Conservation (phyloP, 257 asterid species). For the Ehretia macrophylla region DNA sequence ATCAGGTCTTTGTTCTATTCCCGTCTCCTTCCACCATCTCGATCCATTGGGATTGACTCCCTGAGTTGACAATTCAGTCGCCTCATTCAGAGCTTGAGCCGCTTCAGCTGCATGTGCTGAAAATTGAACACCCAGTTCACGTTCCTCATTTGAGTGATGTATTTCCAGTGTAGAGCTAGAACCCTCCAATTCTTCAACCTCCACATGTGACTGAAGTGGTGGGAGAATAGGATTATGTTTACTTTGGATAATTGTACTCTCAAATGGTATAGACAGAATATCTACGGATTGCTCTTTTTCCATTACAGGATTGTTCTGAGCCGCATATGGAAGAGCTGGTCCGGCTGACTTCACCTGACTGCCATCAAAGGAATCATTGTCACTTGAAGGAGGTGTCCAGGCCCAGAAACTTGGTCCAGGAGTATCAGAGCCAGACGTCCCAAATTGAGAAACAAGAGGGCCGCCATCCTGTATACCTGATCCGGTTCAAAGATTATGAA, state of each 20-base stretch:
- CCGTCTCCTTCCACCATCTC: slow-evolving; percentile 96
- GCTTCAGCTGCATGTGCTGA: slow-evolving; percentile 82
- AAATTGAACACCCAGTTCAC: slow-evolving; percentile 57
- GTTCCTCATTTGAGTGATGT: slow-evolving; percentile 58
- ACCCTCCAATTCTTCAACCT: slow-evolving; percentile 35
- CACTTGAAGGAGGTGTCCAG: slow-evolving; percentile 75
- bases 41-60: slow-evolving; percentile 72
- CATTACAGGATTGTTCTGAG: slow-evolving; percentile 41
- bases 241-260: slow-evolving; percentile 47
- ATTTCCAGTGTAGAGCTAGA: slow-evolving; percentile 29
- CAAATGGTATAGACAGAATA: slow-evolving; percentile 62
- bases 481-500: slow-evolving; percentile 18
- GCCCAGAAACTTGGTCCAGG: slow-evolving; percentile 98
- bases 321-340: slow-evolving; percentile 39
- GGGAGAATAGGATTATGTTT: slow-evolving; percentile 44
- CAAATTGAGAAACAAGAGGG: slow-evolving; percentile 32
- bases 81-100: slow-evolving; percentile 53
- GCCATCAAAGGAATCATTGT: slow-evolving; percentile 17
- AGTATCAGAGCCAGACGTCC: slow-evolving; percentile 34
- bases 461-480: slow-evolving; percentile 40
- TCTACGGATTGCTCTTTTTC: slow-evolving; percentile 61
- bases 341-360: slow-evolving; percentile 28
- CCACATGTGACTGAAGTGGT: slow-evolving; percentile 64
- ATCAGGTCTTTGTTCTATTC: slow-evolving; percentile 68
- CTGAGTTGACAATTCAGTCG: slow-evolving; percentile 20